Percentiles rank a stretch among this genome's conserved stretches.
Evolutionary conservation across 2,329 filamentous ascomycete genomes (phyloP).

Genomic region (Talaromyces sp.): DNA sequence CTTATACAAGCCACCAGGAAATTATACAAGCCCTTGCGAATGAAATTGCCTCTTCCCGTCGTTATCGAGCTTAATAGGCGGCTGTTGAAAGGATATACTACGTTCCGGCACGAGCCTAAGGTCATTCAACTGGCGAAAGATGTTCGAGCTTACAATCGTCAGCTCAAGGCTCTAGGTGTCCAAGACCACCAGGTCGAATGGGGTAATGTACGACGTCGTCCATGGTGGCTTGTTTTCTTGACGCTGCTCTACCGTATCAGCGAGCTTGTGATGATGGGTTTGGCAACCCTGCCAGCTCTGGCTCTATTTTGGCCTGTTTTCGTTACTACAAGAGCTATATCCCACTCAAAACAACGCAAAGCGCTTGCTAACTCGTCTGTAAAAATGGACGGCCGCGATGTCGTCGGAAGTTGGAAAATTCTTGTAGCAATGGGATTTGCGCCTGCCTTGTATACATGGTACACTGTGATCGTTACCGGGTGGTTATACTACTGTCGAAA

Average conservation of each 20-base stretch:
- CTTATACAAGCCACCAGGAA: constrained; percentile 90
- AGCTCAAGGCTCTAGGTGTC: constrained; percentile 78
- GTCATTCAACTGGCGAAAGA: constrained; percentile 72
- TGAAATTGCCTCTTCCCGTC: constrained; percentile 85
- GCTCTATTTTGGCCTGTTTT: constrained; percentile 86
- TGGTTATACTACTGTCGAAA: constrained; percentile 79
- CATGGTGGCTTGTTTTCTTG: constrained; percentile 68
- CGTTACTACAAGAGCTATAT: constrained; percentile 76
- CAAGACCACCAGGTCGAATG: constrained; percentile 94
- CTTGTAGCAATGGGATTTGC: constrained; percentile 78
- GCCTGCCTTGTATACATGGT: constrained; percentile 75
- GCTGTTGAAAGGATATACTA: constrained; percentile 83
- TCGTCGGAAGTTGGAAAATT: constrained; percentile 94
- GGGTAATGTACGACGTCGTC: constrained; percentile 61
- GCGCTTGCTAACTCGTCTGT: constrained; percentile 80
- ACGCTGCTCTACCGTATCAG: constrained; percentile 73
- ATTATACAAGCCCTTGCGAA: constrained; percentile 89
- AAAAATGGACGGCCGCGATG: constrained; percentile 81
- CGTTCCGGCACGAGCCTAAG: constrained; percentile 84
- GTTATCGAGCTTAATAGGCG: constrained; percentile 92
- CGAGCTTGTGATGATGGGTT: constrained; percentile 71
- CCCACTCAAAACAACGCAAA: constrained; percentile 73
- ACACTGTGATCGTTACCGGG: constrained; percentile 68
- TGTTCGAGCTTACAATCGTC: constrained; percentile 80
- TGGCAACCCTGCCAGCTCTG: constrained; percentile 79